Evolutionary conservation across 202 grass and related monocot genomes (phyloP).

Genomic region (Zizania palustris): DNA sequence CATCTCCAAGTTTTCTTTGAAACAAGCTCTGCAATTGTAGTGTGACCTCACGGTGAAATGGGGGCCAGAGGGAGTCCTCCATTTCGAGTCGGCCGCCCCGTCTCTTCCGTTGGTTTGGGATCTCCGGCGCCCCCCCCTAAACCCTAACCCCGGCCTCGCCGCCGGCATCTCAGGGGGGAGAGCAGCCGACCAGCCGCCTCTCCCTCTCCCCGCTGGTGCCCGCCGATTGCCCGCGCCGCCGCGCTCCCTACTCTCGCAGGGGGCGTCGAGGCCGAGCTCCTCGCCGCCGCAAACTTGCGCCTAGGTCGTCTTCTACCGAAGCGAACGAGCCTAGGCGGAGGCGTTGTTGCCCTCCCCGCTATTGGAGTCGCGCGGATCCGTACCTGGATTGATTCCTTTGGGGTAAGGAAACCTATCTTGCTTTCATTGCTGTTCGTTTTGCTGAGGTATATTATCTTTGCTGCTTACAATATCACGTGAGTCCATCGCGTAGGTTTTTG

Average conservation of each 20-base stretch:
- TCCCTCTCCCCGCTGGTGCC: not conserved
- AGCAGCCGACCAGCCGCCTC: too few relatives aligned
- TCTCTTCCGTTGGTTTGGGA: too few relatives aligned
- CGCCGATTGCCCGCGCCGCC: not conserved
- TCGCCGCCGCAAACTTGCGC: not conserved
- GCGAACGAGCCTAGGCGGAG: not conserved
- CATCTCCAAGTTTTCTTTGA: too few relatives aligned
- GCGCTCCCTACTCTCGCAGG: not conserved
- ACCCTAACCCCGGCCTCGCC: not conserved
- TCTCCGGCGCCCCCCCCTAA: too few relatives aligned
- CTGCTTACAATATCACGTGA: too few relatives aligned
- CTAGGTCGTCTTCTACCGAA: not conserved
- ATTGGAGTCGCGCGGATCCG: not conserved
- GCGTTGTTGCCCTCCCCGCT: not conserved
- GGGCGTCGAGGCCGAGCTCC: not conserved
- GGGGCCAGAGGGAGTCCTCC: too few relatives aligned
- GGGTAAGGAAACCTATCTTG: not conserved
- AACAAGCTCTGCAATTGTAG: too few relatives aligned
- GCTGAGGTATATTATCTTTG: not conserved
- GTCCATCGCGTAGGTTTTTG: too few relatives aligned
- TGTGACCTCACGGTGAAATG: too few relatives aligned
- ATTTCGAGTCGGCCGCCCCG: too few relatives aligned
- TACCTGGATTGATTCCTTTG: not conserved
- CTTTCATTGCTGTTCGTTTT: not conserved
- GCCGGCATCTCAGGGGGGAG: not conserved